Percentiles rank a stretch among this genome's conserved stretches.
Conservation (phyloP, 2,329 filamentous ascomycete species). For the Ophiocordyceps camponoti-leonardi region DNA sequence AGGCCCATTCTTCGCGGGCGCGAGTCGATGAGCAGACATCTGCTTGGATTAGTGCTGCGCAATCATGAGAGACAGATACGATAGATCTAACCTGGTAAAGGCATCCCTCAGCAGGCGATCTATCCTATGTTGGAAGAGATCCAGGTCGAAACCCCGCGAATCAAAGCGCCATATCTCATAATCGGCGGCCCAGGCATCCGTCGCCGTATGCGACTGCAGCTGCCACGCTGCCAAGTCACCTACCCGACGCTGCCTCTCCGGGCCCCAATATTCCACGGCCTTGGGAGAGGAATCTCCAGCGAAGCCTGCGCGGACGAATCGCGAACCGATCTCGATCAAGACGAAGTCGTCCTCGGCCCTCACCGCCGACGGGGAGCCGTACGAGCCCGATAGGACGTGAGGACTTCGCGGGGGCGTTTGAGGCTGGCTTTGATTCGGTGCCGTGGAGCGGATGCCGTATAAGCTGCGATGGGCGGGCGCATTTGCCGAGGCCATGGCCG, state of each 20-base stretch:
- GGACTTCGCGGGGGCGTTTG: constrained; percentile 36
- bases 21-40: constrained; percentile 52
- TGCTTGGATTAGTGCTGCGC: no score
- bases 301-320: constrained; percentile 68
- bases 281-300: constrained; percentile 71
- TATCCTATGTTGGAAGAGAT: constrained; percentile 69
- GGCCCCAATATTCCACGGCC: constrained; percentile 50
- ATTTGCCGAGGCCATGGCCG: constrained; percentile 26
- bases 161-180: constrained; percentile 69
- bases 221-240: constrained; percentile 69
- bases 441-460: constrained; percentile 32
- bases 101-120: constrained; percentile 68
- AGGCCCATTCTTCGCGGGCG: constrained; percentile 60
- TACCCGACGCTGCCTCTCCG: constrained; percentile 56
- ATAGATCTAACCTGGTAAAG: constrained; percentile 50
- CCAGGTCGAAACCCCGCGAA: constrained; percentile 54
- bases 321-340: constrained; percentile 66
- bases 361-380: constrained; percentile 42
- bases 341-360: constrained; percentile 70
- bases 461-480: constrained; percentile 40
- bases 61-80: no score
- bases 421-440: constrained; percentile 15
- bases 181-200: constrained; percentile 41
- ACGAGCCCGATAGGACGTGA: constrained; percentile 31
- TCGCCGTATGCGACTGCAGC: constrained; percentile 26